A percentile compares a stretch with the other conserved stretches of the same genome.
Evolutionary conservation across 331 rosid species (phyloP).

Genomic region (Malus hybrid): DNA sequence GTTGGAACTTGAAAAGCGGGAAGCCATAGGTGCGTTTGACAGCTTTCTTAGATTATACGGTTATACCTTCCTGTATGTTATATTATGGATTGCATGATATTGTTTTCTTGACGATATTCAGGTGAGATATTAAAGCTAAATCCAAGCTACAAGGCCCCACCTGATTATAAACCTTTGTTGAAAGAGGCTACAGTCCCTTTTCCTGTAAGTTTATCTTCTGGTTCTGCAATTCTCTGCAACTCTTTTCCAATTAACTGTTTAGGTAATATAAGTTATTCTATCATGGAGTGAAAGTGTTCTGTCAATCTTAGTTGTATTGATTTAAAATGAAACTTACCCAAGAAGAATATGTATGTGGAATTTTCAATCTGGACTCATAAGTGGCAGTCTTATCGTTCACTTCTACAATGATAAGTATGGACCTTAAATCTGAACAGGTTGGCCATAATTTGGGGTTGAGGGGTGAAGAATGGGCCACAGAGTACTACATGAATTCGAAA

Average conservation of each 20-base stretch:
- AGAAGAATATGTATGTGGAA: not conserved
- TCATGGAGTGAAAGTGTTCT: not conserved
- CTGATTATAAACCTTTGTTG: slow-evolving; percentile 71
- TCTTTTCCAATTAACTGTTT: not conserved
- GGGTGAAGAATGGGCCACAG: not conserved
- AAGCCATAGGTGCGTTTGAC: slow-evolving; percentile 58
- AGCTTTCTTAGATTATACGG: not conserved
- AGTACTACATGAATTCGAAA: not conserved
- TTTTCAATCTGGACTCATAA: not conserved
- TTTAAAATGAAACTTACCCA: not conserved
- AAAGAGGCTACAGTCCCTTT: slow-evolving; percentile 64
- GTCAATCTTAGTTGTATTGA: not conserved
- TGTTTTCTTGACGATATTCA: slow-evolving; percentile 31
- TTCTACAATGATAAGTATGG: not conserved
- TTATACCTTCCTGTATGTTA: not conserved
- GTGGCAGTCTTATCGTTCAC: not conserved
- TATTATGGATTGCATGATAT: slow-evolving; percentile 5
- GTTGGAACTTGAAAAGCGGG: slow-evolving; percentile 78
- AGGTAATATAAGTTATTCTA: not conserved
- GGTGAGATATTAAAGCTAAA: slow-evolving; percentile 80
- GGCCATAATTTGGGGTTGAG: not conserved
- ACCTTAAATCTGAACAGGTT: not conserved
- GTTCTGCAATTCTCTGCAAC: slow-evolving; percentile 8
- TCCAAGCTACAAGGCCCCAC: slow-evolving; percentile 85
- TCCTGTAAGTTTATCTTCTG: slow-evolving; percentile 62